Conservation (phyloP, 495 filamentous ascomycete species). For the Viridothelium virens region DNA sequence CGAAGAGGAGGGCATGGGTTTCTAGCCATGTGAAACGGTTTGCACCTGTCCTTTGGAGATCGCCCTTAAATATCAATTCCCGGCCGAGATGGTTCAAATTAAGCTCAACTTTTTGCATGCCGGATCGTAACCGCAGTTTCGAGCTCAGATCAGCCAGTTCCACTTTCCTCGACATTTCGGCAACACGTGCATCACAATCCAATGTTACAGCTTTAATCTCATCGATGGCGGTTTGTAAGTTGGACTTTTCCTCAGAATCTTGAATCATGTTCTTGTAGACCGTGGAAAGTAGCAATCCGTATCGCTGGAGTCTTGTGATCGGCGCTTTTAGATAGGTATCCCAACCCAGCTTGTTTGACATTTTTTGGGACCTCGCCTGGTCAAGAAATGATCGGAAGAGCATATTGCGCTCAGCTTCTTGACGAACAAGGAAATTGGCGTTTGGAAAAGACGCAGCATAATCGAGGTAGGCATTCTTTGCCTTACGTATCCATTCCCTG, state of each 20-base stretch:
- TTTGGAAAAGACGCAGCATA: conserved; percentile 84
- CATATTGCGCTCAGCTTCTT: conserved; percentile 75
- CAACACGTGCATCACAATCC: conserved; percentile 92
- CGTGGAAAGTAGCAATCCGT: conserved; percentile 72
- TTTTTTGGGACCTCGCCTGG: conserved; percentile 64
- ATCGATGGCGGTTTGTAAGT: conserved; percentile 79
- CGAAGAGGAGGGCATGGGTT: conserved; percentile 85
- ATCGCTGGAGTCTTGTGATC: conserved; percentile 87
- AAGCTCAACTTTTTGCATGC: conserved; percentile 80
- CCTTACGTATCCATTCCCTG: conserved; percentile 96
- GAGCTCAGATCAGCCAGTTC: conserved; percentile 73
- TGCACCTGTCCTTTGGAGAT: conserved; percentile 78
- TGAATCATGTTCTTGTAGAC: conserved; percentile 75
- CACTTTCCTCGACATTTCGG: conserved; percentile 88
- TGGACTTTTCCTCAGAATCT: conserved; percentile 85
- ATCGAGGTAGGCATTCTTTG: conserved; percentile 77
- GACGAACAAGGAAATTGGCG: conserved; percentile 73
- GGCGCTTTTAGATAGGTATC: conserved; percentile 89
- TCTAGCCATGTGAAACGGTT: conserved; percentile 87
- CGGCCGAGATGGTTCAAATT: conserved; percentile 88
- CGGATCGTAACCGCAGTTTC: conserved; percentile 74
- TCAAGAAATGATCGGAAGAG: conserved; percentile 83
- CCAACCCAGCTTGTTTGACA: conserved; percentile 83
- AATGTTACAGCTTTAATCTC: conserved; percentile 87
- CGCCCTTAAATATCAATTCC: conserved; percentile 80